These are phyloP conservation scores for Ophiostoma piceae DNA, from an alignment of 2,329 filamentous ascomycete genomes.

Conservation along the genomic window DNA sequence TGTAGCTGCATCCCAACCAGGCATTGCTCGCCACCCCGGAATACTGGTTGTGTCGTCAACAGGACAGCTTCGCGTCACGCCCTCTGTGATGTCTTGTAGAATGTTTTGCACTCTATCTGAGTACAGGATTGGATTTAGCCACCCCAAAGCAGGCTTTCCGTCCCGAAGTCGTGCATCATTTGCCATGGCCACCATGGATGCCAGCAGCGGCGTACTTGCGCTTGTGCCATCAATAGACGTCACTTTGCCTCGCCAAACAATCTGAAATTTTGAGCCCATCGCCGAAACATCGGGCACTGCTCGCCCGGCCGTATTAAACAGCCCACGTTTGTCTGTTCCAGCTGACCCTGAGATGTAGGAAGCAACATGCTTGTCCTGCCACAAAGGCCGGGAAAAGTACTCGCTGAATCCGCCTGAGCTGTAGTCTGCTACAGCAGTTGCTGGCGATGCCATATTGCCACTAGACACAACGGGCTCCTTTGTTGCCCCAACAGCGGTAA, in stretches of 20 bases:
- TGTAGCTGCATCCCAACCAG: slow-evolving; percentile 47
- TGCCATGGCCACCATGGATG: slow-evolving; percentile 49
- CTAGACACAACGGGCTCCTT: slow-evolving; percentile 26
- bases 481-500: slow-evolving; percentile 62
- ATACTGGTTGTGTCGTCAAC: slow-evolving; percentile 34
- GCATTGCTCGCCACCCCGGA: slow-evolving; percentile 42
- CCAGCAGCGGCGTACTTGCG: slow-evolving; percentile 51
- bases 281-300: slow-evolving; percentile 49
- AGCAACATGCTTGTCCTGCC: slow-evolving; percentile 41
- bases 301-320: slow-evolving; percentile 44
- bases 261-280: slow-evolving; percentile 53
- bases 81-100: slow-evolving; percentile 41
- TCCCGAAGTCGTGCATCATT: slow-evolving; percentile 49
- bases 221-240: slow-evolving; percentile 41
- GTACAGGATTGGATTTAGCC: slow-evolving; percentile 49
- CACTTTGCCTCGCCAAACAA: slow-evolving; percentile 33
- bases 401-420: slow-evolving; percentile 51
- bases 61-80: slow-evolving; percentile 39
- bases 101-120: slow-evolving; percentile 35
- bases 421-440: slow-evolving; percentile 39
- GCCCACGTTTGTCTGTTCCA: slow-evolving; percentile 29
- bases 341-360: slow-evolving; percentile 39
- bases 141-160: slow-evolving; percentile 48
- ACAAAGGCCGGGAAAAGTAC: slow-evolving; percentile 43
- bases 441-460: slow-evolving; percentile 18